Evolutionary conservation across 441 rosid species (phyloP).

Genomic region (Adansonia madagascariensis): DNA sequence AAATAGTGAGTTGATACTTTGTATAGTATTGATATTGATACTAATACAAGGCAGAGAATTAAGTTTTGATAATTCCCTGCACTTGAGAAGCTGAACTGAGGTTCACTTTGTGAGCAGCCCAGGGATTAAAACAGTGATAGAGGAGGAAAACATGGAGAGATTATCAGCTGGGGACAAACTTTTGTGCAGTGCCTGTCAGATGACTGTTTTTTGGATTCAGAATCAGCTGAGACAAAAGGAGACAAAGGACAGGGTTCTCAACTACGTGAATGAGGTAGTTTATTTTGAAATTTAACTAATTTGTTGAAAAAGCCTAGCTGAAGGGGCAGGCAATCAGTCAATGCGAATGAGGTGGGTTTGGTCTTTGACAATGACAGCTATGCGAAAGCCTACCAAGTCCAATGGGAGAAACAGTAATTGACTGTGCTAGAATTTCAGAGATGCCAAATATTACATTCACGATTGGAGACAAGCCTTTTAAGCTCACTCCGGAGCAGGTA

Average conservation of each 20-base stretch:
- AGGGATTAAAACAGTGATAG: conserved; percentile 44
- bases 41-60: not conserved
- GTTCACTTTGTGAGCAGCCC: conserved; percentile 32
- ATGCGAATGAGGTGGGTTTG: conserved; percentile 18
- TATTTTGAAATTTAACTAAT: not conserved
- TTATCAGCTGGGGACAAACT: conserved; percentile 35
- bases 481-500: conserved; percentile 73
- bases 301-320: not conserved
- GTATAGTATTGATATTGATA: no score
- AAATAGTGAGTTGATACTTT: no score
- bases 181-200: conserved; percentile 65
- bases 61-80: not conserved
- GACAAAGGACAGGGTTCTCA: conserved; percentile 59
- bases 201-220: conserved; percentile 73
- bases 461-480: conserved; percentile 56
- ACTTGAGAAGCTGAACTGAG: not conserved
- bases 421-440: conserved; percentile 46
- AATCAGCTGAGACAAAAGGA: conserved; percentile 58
- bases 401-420: conserved; percentile 59
- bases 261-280: conserved; percentile 57
- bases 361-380: conserved; percentile 55
- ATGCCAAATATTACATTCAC: conserved; percentile 70
- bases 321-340: not conserved
- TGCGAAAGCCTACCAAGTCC: conserved; percentile 79
- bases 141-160: conserved; percentile 35